Percentiles rank a stretch among this genome's conserved stretches.
Conservation (phyloP, 108 stramenopile species). For the Stephanodiscus triporus region DNA sequence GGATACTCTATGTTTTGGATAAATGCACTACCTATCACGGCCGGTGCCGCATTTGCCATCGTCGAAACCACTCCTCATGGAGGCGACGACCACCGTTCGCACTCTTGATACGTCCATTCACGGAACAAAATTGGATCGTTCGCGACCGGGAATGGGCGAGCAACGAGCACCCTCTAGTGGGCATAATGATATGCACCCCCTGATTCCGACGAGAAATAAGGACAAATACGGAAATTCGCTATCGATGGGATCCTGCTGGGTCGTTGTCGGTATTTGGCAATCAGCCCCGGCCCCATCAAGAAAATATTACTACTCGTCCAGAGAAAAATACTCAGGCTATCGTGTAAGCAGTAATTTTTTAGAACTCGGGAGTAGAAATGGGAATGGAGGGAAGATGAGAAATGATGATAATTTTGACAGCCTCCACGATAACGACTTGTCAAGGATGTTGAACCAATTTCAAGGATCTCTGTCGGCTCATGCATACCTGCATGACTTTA, state of each 20-base stretch:
- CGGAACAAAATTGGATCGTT: slow-evolving; percentile 21
- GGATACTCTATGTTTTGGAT: slow-evolving; percentile 36
- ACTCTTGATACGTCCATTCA: slow-evolving; percentile 31
- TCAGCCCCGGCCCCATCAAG: slow-evolving; percentile 11
- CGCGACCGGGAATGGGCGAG: neutral
- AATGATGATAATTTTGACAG: slow-evolving; percentile 18
- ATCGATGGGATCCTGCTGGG: slow-evolving; percentile 24
- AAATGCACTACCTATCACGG: slow-evolving; percentile 22
- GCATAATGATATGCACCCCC: slow-evolving; percentile 1
- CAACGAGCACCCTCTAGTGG: neutral
- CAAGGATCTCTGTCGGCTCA: slow-evolving; percentile 36
- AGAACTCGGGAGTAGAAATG: neutral
- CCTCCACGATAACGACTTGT: slow-evolving; percentile 24
- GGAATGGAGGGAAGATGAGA: neutral
- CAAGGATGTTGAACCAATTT: slow-evolving; percentile 21
- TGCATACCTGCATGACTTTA: slow-evolving; percentile 38
- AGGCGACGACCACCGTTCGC: slow-evolving; percentile 28
- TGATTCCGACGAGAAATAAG: neutral
- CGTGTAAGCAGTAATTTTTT: slow-evolving; percentile 15
- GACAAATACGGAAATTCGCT: slow-evolving; percentile 43
- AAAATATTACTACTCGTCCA: slow-evolving; percentile 28
- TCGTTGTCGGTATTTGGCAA: slow-evolving; percentile 36
- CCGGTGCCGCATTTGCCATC: neutral
- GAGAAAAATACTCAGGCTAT: slow-evolving; percentile 20
- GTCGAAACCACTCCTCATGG: slow-evolving; percentile 16